Evolutionary conservation across 306 rosid species (phyloP), one percentile per base, ranked within the genome.

Genomic region (Lathyrus sativus): DNA sequence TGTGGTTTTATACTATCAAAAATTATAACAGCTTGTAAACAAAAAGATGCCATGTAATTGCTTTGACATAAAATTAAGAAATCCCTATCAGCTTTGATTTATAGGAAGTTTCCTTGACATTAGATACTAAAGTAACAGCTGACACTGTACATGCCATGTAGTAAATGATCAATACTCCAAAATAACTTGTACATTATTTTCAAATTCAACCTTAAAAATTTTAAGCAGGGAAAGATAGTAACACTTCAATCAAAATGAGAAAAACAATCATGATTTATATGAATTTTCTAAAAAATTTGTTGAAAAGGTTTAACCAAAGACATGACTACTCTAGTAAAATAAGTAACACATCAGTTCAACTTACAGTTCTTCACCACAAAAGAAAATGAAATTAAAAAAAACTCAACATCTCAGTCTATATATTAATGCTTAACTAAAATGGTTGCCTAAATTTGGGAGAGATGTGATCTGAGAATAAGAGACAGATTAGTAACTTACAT

Each of bases 401-500:
- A 22, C 38, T 15, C 67, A 41, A 61, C 29, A 56, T 28, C 39
- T 28, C 39, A 56, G 11, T 55, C 29, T 17, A 56, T n/a, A 29
- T 26, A 24, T 59, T 49, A 58, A 53, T 46, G 65, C 26, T 5
- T 35, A 31, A 49, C 49, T 42, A 17, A 64, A 53, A 15, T 11
- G 42, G 42, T 33, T 54, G 29, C 42, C 65, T 43, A 55, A 14
- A 24, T 43, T 56, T 43, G 12, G 22, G 43, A 31, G 38, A 31
- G 43, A 37, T 51, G 62, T 41, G 45, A 63, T 11, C 49, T 18
- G 46, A 29, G 65, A 67, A 62, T 4, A 55, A 55, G 70, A 77
- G 60, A 70, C 51, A 68, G 78, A 68, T 35, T 13, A 70, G 62
- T 38, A 69, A 74, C 95, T 86, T 85, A 93, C 99, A 59, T 93